Base-by-base conservation (phyloP, 2,329 filamentous ascomycete species). In the Cordyceps tenuipes region DNA sequence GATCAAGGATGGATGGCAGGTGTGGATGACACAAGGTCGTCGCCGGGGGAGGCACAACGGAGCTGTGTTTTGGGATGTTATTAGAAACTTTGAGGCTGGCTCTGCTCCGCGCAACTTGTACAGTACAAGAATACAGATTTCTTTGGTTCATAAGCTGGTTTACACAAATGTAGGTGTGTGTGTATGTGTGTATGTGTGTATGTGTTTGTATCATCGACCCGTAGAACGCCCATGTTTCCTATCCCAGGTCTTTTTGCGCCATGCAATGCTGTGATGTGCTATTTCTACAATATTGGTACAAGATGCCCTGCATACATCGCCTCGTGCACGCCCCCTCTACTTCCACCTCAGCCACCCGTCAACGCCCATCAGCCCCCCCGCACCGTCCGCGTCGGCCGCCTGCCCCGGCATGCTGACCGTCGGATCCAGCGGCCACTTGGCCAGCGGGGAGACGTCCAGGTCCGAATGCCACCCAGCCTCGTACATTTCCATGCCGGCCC, bases 401-500 rank as follows among this genome's bases (percentile, higher is more conserved):
- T 53, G 43, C 39, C 51, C 57, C 50, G 50, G 49, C 26, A 50
- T 50, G 41, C 19, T 31, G 15, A 50, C 34, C 10, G 5, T n/a
- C 1, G 82, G 75, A 70, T 93, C 90, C 71, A 95, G 80, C 2
- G 85, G 78, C 91, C 91, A 96, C 70, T 85, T 89, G 51, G 81
- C 79, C 50, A 88, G 69, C 2, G 86, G 80, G 51, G 80, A 70
- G 60, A 86, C 80, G 26, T 76, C 78, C 60, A 92, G 68, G 21
- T 82, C 80, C 9, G 84, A 87, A 61, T 77, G 74, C 79, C 84
- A 92, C 0, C 93, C 92, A 1, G 82, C 84, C 71, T 89, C 82
- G 68, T 83, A 97, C 92, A 99, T 97, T 74, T 97, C 92, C 65
- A 92, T 81, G 0, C 88, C 94, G 1, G 92, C 80, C 93, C 94